Evolutionary conservation across 1,139 yeast species (phyloP).

Genomic region (Suhomyces terraborum): DNA sequence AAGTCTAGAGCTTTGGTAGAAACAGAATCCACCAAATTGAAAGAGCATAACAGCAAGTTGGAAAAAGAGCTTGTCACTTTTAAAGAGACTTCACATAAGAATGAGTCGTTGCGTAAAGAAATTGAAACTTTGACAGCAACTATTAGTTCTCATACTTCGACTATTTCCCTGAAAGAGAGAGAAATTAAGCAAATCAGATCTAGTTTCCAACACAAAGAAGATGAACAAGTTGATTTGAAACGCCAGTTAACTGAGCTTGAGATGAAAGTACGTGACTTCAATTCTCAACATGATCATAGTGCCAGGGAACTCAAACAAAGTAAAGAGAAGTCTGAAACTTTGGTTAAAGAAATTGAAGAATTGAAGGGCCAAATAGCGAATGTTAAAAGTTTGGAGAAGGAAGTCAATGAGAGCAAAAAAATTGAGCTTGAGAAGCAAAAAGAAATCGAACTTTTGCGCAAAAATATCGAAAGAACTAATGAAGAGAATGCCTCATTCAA

Average conservation of each 20-base stretch:
- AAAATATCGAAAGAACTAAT: slow-evolving; percentile 11
- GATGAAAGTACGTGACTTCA: slow-evolving; percentile 15
- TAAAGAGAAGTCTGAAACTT: slow-evolving; percentile 9
- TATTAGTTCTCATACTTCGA: slow-evolving; percentile 15
- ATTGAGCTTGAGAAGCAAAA: slow-evolving; percentile 9
- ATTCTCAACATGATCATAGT: slow-evolving; percentile 14
- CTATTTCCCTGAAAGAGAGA: slow-evolving; percentile 16
- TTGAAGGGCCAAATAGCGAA: slow-evolving; percentile 14
- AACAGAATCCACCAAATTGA: slow-evolving; percentile 19
- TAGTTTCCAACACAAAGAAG: slow-evolving; percentile 17
- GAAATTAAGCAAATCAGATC: slow-evolving; percentile 17
- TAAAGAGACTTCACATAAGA: slow-evolving; percentile 13
- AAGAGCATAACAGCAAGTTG: slow-evolving; percentile 13
- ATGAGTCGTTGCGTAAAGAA: slow-evolving; percentile 15
- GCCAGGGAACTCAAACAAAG: slow-evolving; percentile 15
- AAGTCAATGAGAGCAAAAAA: slow-evolving; percentile 10
- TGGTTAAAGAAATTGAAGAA: slow-evolving; percentile 12
- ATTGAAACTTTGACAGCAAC: slow-evolving; percentile 16
- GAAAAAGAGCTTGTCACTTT: slow-evolving; percentile 17
- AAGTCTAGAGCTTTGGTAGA: slow-evolving; percentile 12
- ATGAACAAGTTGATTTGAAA: slow-evolving; percentile 15
- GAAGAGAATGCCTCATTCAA: slow-evolving; percentile 21
- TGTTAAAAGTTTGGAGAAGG: slow-evolving; percentile 16
- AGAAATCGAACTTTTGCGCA: slow-evolving; percentile 15
- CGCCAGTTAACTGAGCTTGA: slow-evolving; percentile 16